These are phyloP conservation scores for Saccharomycopsis guyanensis DNA, from an alignment of 805 yeast genomes.

Conservation along the genomic window DNA sequence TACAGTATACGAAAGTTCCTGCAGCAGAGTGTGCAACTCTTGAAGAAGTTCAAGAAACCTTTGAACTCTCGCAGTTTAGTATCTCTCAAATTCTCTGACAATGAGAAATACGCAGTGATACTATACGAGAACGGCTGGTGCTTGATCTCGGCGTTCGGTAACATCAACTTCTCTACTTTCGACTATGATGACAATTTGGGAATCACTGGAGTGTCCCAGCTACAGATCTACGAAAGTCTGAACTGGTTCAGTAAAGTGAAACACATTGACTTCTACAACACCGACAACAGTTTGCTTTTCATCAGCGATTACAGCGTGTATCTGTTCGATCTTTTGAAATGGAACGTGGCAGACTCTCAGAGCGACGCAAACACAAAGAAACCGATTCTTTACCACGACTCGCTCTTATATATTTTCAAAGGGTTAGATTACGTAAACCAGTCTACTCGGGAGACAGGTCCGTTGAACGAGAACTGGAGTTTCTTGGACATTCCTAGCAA, in stretches of 20 bases:
- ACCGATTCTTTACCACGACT: conserved; percentile 23
- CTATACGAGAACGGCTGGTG: conserved; percentile 24
- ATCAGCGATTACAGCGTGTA: conserved; percentile 12
- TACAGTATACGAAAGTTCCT: conserved; percentile 10
- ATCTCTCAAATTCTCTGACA: conserved; percentile 15
- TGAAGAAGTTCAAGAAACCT: conserved; percentile 19
- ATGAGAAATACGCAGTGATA: conserved; percentile 17
- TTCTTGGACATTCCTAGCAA: conserved; percentile 11
- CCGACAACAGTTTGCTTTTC: conserved; percentile 13
- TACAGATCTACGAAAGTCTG: background rate
- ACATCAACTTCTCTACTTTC: conserved; percentile 22
- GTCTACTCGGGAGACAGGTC: background rate
- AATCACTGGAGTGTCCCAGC: conserved; percentile 7
- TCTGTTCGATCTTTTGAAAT: conserved; percentile 10
- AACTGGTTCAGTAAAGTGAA: conserved; percentile 20
- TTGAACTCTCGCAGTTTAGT: conserved; percentile 13
- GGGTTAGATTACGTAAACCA: conserved; percentile 21
- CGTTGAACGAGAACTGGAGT: conserved; percentile 4
- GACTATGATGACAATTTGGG: conserved; percentile 21
- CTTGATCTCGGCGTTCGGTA: conserved; percentile 26
- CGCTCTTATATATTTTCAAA: conserved; percentile 24
- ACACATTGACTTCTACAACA: conserved; percentile 9
- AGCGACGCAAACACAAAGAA: conserved; percentile 24
- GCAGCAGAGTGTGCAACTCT: conserved; percentile 3
- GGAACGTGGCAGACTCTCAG: conserved; percentile 15